Evolutionary conservation across 257 asterid species (phyloP).

Genomic region (Solanum sparsipilum): DNA sequence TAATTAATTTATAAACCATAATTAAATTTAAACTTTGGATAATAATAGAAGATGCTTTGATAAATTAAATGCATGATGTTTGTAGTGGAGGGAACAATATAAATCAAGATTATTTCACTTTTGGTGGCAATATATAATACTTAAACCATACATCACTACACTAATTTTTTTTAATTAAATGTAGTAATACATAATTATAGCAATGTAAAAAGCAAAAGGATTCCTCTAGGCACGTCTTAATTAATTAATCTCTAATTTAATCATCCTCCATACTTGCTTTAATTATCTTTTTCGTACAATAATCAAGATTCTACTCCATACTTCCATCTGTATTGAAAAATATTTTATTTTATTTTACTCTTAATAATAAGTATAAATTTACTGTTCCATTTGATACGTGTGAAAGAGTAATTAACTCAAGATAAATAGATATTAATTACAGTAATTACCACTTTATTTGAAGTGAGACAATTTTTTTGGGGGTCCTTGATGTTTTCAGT

Average conservation of each 20-base stretch:
- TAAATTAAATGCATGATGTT: slow-evolving; percentile 40
- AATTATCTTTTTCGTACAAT: not conserved
- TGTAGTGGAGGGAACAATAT: slow-evolving; percentile 80
- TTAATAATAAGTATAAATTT: not conserved
- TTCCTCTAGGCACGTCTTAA: slow-evolving; percentile 42
- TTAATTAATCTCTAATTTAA: not conserved
- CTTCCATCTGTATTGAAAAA: not conserved
- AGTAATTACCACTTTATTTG: not conserved
- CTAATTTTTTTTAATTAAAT: not conserved
- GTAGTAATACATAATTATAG: not conserved
- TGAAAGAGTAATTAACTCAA: not conserved
- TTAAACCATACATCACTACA: not conserved
- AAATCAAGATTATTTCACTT: slow-evolving; percentile 28
- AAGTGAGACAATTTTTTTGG: not conserved
- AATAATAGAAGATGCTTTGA: slow-evolving; percentile 8
- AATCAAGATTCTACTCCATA: not conserved
- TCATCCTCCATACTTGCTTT: not conserved
- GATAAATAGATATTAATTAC: not conserved
- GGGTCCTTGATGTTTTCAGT: not conserved
- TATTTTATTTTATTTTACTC: not conserved
- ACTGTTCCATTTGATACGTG: not conserved
- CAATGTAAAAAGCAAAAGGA: slow-evolving; percentile 24
- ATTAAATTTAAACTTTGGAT: not conserved
- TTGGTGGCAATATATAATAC: slow-evolving; percentile 15
- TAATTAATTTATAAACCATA: not conserved